These are phyloP conservation scores for Boletus nobilissimus DNA, from an alignment of 1,284 basidiomycete genomes.

Conservation along the genomic window DNA sequence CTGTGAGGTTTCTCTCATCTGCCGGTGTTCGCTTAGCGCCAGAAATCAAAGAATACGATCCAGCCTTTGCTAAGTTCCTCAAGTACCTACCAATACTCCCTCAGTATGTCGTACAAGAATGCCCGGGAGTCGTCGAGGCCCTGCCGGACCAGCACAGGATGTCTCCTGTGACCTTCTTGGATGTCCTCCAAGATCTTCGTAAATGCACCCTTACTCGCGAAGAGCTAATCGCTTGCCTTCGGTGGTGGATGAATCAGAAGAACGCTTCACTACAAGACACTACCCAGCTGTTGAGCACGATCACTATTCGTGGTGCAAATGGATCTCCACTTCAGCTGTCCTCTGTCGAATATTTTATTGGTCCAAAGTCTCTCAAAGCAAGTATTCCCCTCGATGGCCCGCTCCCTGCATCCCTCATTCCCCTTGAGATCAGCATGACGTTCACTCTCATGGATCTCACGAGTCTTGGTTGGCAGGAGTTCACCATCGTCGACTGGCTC, in stretches of 20 bases:
- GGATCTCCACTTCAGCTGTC: constrained; percentile 51
- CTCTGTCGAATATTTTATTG: constrained; percentile 76
- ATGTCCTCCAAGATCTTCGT: constrained; percentile 83
- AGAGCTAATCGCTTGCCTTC: constrained; percentile 86
- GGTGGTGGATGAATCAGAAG: constrained; percentile 83
- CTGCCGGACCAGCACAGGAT: constrained; percentile 76
- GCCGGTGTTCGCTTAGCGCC: constrained; percentile 75
- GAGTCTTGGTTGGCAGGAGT: constrained; percentile 82
- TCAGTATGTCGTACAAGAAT: constrained; percentile 64
- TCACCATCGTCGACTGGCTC: constrained; percentile 82
- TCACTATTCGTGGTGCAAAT: neutral
- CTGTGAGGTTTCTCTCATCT: constrained; percentile 83
- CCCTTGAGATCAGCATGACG: constrained; percentile 68
- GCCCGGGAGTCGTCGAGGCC: constrained; percentile 67
- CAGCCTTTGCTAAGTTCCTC: constrained; percentile 77
- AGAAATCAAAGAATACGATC: constrained; percentile 76
- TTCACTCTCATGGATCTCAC: constrained; percentile 66
- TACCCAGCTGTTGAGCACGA: neutral
- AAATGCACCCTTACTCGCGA: constrained; percentile 64
- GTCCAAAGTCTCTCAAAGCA: constrained; percentile 62
- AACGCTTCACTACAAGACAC: neutral
- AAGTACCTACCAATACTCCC: constrained; percentile 83
- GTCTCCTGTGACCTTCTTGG: constrained; percentile 76
- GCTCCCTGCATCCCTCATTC: constrained; percentile 80
- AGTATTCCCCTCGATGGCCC: constrained; percentile 67